phyloP scores from a whole-genome alignment of 129 eudicot genomes.

The Tagetes patula region DNA sequence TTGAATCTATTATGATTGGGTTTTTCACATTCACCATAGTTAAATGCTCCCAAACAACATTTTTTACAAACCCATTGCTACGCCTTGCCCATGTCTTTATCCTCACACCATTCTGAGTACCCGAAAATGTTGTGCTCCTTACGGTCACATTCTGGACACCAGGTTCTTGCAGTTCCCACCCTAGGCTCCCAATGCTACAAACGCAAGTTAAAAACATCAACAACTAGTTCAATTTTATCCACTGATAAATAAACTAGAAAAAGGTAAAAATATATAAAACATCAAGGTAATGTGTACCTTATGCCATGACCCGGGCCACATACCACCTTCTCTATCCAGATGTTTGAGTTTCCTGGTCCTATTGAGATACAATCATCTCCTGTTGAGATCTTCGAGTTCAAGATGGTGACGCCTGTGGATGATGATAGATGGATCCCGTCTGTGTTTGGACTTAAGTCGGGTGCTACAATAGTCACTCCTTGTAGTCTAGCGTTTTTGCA shows the following conservation, averaged over 20 bases:
- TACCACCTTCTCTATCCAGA: constrained; percentile 23
- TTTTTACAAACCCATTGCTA: constrained; percentile 22
- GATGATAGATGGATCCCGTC: constrained; percentile 10
- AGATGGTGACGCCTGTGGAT: constrained; percentile 2
- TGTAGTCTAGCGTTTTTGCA: constrained; percentile 21
- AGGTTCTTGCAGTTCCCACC: constrained; percentile 24
- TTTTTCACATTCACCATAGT: constrained; percentile 20
- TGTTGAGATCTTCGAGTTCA: constrained; percentile 12
- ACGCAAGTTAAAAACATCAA: neutral
- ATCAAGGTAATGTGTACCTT: neutral
- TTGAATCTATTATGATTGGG: constrained; percentile 17
- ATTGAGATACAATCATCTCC: constrained; percentile 28
- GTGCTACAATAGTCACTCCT: constrained; percentile 22
- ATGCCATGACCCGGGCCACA: constrained; percentile 29
- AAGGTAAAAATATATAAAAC: neutral
- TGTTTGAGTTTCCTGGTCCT: constrained; percentile 17
- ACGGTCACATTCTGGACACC: constrained; percentile 24
- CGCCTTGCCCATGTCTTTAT: constrained; percentile 26
- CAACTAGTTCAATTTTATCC: neutral
- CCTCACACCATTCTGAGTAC: constrained; percentile 17
- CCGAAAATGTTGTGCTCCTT: constrained; percentile 13
- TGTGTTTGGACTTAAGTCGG: neutral
- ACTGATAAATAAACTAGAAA: too few relatives aligned
- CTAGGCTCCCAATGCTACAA: constrained; percentile 28
- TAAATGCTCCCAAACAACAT: neutral